phyloP scores from a whole-genome alignment of 1,284 basidiomycete species.

The Heterobasidion annosum region DNA sequence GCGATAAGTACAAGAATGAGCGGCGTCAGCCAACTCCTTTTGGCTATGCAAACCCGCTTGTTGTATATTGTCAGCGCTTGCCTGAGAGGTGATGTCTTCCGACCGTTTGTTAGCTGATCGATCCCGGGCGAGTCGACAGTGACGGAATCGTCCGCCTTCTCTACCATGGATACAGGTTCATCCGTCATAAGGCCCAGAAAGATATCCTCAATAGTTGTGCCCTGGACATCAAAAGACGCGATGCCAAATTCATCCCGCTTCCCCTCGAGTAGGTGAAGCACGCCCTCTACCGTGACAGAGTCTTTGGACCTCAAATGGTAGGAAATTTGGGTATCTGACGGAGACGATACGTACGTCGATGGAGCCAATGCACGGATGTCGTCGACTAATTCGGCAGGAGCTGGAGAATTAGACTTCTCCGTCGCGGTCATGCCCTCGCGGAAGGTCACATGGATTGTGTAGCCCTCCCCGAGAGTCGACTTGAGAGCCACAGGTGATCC shows the following conservation, averaged over 20 bases:
- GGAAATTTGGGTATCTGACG: slow-evolving; percentile 29
- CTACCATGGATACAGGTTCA: slow-evolving; percentile 8
- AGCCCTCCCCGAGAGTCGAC: slow-evolving; percentile 63
- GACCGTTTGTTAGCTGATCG: slow-evolving; percentile 39
- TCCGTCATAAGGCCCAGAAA: slow-evolving; percentile 63
- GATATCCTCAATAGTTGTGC: slow-evolving; percentile 73
- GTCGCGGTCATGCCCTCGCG: slow-evolving; percentile 10
- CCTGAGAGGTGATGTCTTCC: slow-evolving; percentile 36
- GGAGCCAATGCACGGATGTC: slow-evolving; percentile 40
- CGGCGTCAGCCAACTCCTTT: slow-evolving; percentile 62
- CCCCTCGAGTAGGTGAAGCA: slow-evolving; percentile 46
- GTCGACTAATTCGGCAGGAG: slow-evolving; percentile 28
- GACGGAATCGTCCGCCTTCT: not conserved
- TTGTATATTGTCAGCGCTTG: slow-evolving; percentile 66
- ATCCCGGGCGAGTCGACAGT: slow-evolving; percentile 1
- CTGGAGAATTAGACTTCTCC: slow-evolving; percentile 16
- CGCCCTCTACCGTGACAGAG: slow-evolving; percentile 37
- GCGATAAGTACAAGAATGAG: slow-evolving; percentile 53
- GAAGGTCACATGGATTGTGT: slow-evolving; percentile 50
- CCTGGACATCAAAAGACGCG: slow-evolving; percentile 54
- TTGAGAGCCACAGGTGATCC: slow-evolving; percentile 71
- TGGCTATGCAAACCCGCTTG: slow-evolving; percentile 59
- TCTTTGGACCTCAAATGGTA: slow-evolving; percentile 58
- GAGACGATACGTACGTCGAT: slow-evolving; percentile 27
- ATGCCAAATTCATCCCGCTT: slow-evolving; percentile 30